A percentile compares a stretch with the other conserved stretches of the same genome.
Evolutionary conservation across 1,284 basidiomycete species (phyloP).

Genomic region (Porogramme epimiltina): DNA sequence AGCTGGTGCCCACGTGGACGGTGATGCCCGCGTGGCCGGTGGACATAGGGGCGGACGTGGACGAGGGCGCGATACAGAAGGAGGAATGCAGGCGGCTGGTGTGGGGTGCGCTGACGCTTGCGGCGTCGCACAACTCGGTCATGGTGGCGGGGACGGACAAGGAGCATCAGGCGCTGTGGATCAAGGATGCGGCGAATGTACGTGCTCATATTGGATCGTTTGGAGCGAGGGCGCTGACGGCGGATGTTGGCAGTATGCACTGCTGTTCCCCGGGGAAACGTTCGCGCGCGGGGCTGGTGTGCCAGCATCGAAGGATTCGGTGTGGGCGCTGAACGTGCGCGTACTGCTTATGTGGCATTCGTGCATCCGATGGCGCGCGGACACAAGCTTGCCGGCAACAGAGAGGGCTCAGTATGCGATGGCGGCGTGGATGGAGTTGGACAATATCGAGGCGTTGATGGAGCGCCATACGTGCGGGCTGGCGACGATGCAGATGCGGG

Average conservation of each 20-base stretch:
- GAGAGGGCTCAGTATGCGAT: constrained; percentile 65
- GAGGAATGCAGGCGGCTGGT: constrained; percentile 71
- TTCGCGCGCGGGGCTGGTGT: constrained; percentile 28
- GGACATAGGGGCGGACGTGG: constrained; percentile 36
- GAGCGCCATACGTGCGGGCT: constrained; percentile 65
- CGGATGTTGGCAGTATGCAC: constrained; percentile 48
- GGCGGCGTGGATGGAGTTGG: constrained; percentile 71
- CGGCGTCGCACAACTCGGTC: constrained; percentile 65
- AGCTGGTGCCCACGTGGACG: constrained; percentile 64
- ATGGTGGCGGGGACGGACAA: constrained; percentile 45
- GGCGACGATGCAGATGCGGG: constrained; percentile 68
- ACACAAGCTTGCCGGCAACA: constrained; percentile 33
- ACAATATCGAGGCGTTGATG: constrained; percentile 62
- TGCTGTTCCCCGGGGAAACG: constrained; percentile 72
- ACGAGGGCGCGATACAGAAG: constrained; percentile 63
- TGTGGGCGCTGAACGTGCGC: constrained; percentile 72
- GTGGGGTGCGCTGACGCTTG: constrained; percentile 67
- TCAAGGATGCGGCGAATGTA: constrained; percentile 71
- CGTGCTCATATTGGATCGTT: no score
- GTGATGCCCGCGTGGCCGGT: constrained; percentile 64
- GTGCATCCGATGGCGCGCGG: constrained; percentile 59
- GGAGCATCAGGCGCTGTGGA: constrained; percentile 44
- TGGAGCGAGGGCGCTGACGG: no score
- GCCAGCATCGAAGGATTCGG: constrained; percentile 44
- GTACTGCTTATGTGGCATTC: constrained; percentile 72